Evolutionary conservation across 495 filamentous ascomycete species (phyloP).

Genomic region (Penicillium coffeae): DNA sequence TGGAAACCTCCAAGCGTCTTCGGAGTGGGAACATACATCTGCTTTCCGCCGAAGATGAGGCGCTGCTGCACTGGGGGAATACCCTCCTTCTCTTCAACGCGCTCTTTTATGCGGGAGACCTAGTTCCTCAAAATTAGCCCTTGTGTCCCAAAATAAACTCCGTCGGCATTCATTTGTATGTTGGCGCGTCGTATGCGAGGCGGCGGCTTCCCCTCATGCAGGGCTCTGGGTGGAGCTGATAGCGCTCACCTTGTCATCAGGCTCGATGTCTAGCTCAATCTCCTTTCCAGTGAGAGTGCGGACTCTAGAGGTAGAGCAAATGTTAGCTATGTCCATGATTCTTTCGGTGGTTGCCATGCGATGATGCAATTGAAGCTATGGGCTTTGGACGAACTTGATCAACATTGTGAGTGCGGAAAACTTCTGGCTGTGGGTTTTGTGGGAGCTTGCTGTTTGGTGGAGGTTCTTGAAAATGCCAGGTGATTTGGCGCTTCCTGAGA

Average conservation of each 20-base stretch:
- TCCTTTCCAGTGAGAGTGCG: slow-evolving; percentile 97
- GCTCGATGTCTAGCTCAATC: slow-evolving; percentile 96
- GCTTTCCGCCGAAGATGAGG: slow-evolving; percentile 93
- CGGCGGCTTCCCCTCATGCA: no score
- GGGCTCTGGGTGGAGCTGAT: slow-evolving; percentile 1
- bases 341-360: slow-evolving; percentile 1
- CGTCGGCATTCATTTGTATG: neutral
- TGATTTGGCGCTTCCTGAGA: neutral
- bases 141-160: neutral
- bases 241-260: slow-evolving; percentile 73
- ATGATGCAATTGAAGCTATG: slow-evolving; percentile 21
- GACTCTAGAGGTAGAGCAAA: slow-evolving; percentile 57
- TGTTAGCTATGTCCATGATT: slow-evolving; percentile 12
- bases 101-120: slow-evolving; percentile 95
- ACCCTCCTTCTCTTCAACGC: slow-evolving; percentile 97
- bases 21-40: slow-evolving; percentile 65
- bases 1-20: neutral
- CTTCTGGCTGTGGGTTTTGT: no score
- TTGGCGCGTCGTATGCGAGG: no score
- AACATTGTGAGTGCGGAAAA: slow-evolving; percentile 34
- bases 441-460: neutral
- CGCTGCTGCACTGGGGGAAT: slow-evolving; percentile 97
- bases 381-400: slow-evolving; percentile 40
- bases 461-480: neutral
- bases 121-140: slow-evolving; percentile 26